Conservation (phyloP, 192 early-diverging fungal species). For the Spizellomyces punctatus region DNA sequence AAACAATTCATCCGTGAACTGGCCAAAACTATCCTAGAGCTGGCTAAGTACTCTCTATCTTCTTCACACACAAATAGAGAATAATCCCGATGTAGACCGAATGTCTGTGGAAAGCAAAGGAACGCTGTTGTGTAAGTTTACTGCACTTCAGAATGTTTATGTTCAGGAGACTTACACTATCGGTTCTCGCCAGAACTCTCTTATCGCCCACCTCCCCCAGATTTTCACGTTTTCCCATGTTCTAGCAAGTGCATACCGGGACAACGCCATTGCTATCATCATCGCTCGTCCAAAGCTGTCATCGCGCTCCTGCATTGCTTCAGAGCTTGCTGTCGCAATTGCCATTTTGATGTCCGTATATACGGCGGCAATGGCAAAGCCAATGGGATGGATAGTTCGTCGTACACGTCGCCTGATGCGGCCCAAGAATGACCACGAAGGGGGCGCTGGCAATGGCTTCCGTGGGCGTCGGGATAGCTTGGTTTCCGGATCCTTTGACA, state of each 20-base stretch:
- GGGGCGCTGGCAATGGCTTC: neutral
- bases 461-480: neutral
- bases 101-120: slow-evolving; percentile 10
- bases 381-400: neutral
- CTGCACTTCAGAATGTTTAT: neutral
- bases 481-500: neutral
- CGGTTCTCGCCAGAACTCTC: slow-evolving; percentile 24
- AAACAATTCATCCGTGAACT: too few relatives aligned
- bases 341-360: neutral
- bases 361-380: neutral
- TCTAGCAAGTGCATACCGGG: neutral
- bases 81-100: slow-evolving; percentile 21
- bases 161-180: slow-evolving; percentile 17
- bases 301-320: neutral
- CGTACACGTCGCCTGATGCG: neutral
- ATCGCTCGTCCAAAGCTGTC: slow-evolving; percentile 5
- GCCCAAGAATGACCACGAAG: neutral
- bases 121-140: neutral
- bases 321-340: neutral
- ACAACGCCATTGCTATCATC: neutral
- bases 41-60: too few relatives aligned
- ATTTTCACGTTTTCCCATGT: neutral
- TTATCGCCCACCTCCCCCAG: slow-evolving; percentile 20
- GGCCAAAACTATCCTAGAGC: too few relatives aligned
- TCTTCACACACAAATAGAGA: slow-evolving; percentile 5